Percentiles rank a stretch among this genome's conserved stretches.
Evolutionary conservation across 108 stramenopile genomes (phyloP).

Genomic region (Nitzschia sp.): DNA sequence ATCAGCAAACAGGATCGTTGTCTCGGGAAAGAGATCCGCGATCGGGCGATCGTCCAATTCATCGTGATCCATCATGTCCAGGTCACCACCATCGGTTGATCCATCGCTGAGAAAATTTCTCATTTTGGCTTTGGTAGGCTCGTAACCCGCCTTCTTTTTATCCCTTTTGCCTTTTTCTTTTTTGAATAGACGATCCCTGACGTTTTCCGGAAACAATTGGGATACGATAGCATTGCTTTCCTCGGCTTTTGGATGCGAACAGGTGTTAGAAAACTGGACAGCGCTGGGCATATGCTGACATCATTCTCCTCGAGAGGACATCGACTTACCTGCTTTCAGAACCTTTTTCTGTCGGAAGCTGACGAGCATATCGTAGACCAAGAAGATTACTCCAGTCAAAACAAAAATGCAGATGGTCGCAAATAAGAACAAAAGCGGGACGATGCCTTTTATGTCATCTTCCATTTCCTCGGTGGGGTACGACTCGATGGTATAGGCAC

Average conservation of each 20-base stretch:
- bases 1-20: slow-evolving; percentile 15
- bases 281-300: too few relatives aligned
- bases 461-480: slow-evolving; percentile 54
- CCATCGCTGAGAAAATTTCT: slow-evolving; percentile 1
- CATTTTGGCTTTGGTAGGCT: slow-evolving; percentile 1
- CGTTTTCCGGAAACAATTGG: slow-evolving; percentile 16
- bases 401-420: slow-evolving; percentile 46
- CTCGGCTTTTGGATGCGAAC: not conserved
- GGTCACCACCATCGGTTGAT: not conserved
- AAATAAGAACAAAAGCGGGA: slow-evolving; percentile 30
- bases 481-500: slow-evolving; percentile 24
- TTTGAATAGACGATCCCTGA: not conserved
- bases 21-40: slow-evolving; percentile 10
- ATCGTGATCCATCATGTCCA: not conserved
- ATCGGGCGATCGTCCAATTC: not conserved
- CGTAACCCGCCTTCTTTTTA: not conserved
- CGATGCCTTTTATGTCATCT: not conserved
- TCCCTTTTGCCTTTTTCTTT: slow-evolving; percentile 1
- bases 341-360: slow-evolving; percentile 24
- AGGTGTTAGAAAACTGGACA: too few relatives aligned
- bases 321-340: slow-evolving; percentile 16
- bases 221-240: slow-evolving; percentile 15
- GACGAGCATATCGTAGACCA: slow-evolving; percentile 30
- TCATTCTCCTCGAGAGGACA: not conserved
- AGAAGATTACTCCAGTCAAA: slow-evolving; percentile 26